Evolutionary conservation across 2,329 filamentous ascomycete genomes (phyloP), one percentile per base, ranked within the genome.

Genomic region (Phaeophleospora eucalypticola): DNA sequence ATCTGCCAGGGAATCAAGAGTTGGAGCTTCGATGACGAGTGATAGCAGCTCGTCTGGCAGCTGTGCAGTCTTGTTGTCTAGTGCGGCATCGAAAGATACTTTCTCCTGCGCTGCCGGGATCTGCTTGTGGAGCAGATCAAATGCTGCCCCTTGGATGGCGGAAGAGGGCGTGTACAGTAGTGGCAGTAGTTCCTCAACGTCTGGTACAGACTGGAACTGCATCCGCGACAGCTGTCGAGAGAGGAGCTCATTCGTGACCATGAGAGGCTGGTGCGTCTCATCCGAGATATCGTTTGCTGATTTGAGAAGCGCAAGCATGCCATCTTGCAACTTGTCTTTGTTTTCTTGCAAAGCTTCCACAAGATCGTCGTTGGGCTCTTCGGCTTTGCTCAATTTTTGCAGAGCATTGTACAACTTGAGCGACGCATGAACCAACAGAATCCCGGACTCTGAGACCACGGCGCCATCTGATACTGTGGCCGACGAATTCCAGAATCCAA

Each of bases 1-100:
- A 38, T 86, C 81, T 0, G 78, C 74, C 37, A 89, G 79, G 10
- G 75, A 74, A n/a, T 85, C 79, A 2, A 87, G 73, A 0, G 82
- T 83, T 0, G 91, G 87, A 0, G 86, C 77, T 52, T 94, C 86
- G 0, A 94, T 76, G 12, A 97, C 76, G 1, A 97, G 75, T 0
- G 89, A 94, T 0, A 96, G 68, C 0, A 97, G 74, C 66, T 96
- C 89, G 49, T 90, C 84, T 0, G 93, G 89, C 1, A 98, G 74
- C 41, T 78, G 80, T 4, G 85, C 87, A 37, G 79, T 80, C 49
- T 74, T 82, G 65, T 89, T 86, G 27, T 89, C 84, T 1, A 90
- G 66, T 1, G 80, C 82, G 35, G 80, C 78, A 52, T 95, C 85
- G 24, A 97, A 76, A 0, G 90, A 93, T 1, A 91, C 74, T 46